These are phyloP conservation scores for Penicilliopsis zonata DNA, from an alignment of 495 filamentous ascomycete species.

Conservation along the genomic window DNA sequence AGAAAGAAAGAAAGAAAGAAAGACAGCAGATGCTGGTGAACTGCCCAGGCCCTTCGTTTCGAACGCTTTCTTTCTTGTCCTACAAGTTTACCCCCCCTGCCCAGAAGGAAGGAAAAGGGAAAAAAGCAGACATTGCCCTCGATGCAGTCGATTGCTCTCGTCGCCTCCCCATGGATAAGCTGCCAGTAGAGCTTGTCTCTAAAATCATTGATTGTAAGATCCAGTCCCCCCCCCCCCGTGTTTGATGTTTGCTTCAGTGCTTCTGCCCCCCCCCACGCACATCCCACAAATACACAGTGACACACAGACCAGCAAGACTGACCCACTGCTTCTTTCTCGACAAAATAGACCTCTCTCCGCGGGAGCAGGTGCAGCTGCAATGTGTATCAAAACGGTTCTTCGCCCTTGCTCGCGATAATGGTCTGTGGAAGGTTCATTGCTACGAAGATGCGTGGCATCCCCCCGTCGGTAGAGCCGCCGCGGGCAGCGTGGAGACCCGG, in stretches of 20 bases:
- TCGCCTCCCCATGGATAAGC: constrained; percentile 38
- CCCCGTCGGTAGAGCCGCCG: no score
- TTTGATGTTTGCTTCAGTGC: constrained; percentile 4
- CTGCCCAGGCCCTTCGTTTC: no score
- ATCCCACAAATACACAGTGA: constrained; percentile 1
- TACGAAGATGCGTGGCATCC: constrained; percentile 51
- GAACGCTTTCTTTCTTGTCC: no score
- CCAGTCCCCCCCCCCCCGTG: constrained; percentile 5
- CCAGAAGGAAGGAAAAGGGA: no score
- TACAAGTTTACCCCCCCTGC: no score
- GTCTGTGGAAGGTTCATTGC: constrained; percentile 63
- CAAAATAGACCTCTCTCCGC: constrained; percentile 50
- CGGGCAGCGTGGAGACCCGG: constrained; percentile 21
- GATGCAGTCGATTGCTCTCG: constrained; percentile 15
- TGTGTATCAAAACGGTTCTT: constrained; percentile 56
- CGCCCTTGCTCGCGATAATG: constrained; percentile 60
- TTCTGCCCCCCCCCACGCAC: constrained; percentile 1
- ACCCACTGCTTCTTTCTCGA: neutral
- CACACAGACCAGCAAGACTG: constrained; percentile 1
- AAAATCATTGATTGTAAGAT: constrained; percentile 62
- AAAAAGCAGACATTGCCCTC: constrained; percentile 16
- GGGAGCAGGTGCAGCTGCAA: constrained; percentile 59
- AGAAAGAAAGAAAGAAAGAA: no score
- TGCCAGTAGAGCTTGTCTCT: constrained; percentile 68
- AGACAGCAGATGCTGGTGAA: no score